These are phyloP conservation scores for Tubosaeta sp. DNA, from an alignment of 768 basidiomycete genomes.

Conservation along the genomic window DNA sequence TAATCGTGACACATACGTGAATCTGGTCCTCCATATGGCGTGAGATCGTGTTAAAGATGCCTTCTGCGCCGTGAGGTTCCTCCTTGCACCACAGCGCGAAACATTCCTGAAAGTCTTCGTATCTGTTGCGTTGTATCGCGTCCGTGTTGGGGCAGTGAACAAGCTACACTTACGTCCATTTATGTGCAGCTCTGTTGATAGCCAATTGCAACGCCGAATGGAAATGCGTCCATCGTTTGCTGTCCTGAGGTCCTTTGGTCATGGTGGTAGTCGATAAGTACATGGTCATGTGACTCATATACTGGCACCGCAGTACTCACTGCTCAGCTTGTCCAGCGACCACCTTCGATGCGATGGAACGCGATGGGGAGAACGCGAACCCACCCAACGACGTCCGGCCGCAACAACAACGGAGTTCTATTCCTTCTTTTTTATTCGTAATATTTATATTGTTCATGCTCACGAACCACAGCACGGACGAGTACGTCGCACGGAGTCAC, in stretches of 20 bases:
- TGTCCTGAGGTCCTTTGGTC: constrained; percentile 27
- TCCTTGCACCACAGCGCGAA: constrained; percentile 64
- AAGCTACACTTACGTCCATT: constrained; percentile 44
- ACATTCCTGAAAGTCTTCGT: constrained; percentile 57
- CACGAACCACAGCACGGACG: constrained; percentile 69
- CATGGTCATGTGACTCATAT: constrained; percentile 22
- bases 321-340: background rate
- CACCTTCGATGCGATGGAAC: constrained; percentile 26
- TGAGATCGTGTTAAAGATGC: constrained; percentile 62
- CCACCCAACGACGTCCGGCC: constrained; percentile 8
- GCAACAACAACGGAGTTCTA: constrained; percentile 48
- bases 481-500: constrained; percentile 56
- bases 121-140: constrained; percentile 27
- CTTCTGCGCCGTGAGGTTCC: constrained; percentile 56
- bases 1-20: constrained; percentile 22
- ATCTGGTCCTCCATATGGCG: constrained; percentile 68
- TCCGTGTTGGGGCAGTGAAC: too few relatives aligned
- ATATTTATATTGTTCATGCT: constrained; percentile 75
- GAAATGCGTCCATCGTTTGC: constrained; percentile 49
- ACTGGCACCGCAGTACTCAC: too few relatives aligned
- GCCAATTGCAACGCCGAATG: constrained; percentile 51
- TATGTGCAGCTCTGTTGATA: constrained; percentile 47
- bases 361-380: constrained; percentile 20
- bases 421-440: constrained; percentile 72
- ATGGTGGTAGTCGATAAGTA: constrained; percentile 6